Evolutionary conservation across 768 basidiomycete genomes (phyloP).

Genomic region (Pulveroboletus ravenelii): DNA sequence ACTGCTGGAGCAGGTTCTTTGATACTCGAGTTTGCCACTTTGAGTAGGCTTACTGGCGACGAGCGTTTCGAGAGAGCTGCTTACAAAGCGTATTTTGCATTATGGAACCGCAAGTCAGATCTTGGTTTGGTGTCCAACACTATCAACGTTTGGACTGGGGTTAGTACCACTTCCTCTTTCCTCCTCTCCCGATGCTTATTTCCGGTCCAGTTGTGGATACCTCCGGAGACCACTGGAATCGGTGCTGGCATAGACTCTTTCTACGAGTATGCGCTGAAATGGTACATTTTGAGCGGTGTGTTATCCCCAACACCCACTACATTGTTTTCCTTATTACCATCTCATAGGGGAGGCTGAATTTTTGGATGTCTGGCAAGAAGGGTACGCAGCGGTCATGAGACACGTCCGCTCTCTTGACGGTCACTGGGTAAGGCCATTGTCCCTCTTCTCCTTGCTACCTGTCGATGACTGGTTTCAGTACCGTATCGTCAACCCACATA

Average conservation of each 20-base stretch:
- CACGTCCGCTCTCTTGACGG: constrained; percentile 80
- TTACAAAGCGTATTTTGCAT: constrained; percentile 82
- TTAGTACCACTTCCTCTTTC: constrained; percentile 33
- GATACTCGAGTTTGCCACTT: constrained; percentile 89
- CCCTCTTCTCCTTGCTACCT: neutral
- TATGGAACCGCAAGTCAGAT: constrained; percentile 88
- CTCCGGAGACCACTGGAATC: constrained; percentile 73
- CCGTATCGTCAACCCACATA: constrained; percentile 76
- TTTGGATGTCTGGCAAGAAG: constrained; percentile 79
- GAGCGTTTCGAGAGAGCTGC: constrained; percentile 87
- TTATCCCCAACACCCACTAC: neutral
- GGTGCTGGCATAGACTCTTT: constrained; percentile 97
- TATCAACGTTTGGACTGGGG: constrained; percentile 79
- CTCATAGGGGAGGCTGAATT: constrained; percentile 68
- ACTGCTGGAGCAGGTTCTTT: constrained; percentile 91
- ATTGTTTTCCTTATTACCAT: neutral
- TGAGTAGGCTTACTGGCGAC: constrained; percentile 88
- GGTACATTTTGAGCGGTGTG: constrained; percentile 81
- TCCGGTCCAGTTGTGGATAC: constrained; percentile 53
- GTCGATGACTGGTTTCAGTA: constrained; percentile 47
- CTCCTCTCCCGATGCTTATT: constrained; percentile 2
- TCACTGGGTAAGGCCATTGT: constrained; percentile 59
- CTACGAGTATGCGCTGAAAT: constrained; percentile 91
- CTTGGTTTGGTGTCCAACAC: constrained; percentile 87
- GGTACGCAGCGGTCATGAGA: constrained; percentile 80